Conservation (phyloP, 441 rosid genomes). For the Flueggea neowawraea region DNA sequence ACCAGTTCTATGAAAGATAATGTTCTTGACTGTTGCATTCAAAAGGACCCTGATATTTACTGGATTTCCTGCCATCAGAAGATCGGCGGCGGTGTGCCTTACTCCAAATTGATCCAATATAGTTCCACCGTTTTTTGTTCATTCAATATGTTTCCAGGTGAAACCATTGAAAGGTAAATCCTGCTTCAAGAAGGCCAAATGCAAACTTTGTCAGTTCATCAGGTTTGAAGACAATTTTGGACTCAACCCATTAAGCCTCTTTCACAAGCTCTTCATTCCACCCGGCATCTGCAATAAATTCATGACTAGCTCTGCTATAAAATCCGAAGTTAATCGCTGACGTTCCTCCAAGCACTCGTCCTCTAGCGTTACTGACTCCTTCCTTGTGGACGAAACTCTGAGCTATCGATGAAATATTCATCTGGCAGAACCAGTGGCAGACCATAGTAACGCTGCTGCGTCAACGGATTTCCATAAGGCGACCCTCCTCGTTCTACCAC, state of each 20-base stretch:
- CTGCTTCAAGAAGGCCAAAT: slow-evolving; percentile 73
- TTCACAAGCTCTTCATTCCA: slow-evolving; percentile 62
- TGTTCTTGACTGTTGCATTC: slow-evolving; percentile 54
- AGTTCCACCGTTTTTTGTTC: slow-evolving; percentile 76
- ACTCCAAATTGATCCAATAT: slow-evolving; percentile 51
- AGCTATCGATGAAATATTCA: slow-evolving; percentile 35
- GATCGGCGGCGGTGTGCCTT: slow-evolving; percentile 80
- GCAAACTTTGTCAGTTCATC: slow-evolving; percentile 48
- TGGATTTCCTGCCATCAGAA: slow-evolving; percentile 46
- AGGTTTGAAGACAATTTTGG: slow-evolving; percentile 57
- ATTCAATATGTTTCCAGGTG: slow-evolving; percentile 61
- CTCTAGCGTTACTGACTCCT: slow-evolving; percentile 67
- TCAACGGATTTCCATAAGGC: slow-evolving; percentile 60
- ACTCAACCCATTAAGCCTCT: slow-evolving; percentile 79
- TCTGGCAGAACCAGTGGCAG: slow-evolving; percentile 46
- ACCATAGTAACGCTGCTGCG: slow-evolving; percentile 37
- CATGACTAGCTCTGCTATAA: slow-evolving; percentile 64
- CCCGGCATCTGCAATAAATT: slow-evolving; percentile 41
- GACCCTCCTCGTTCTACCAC: slow-evolving; percentile 67
- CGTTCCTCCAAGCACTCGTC: slow-evolving; percentile 57
- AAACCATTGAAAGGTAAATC: slow-evolving; percentile 62
- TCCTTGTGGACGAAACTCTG: slow-evolving; percentile 66
- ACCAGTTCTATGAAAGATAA: slow-evolving; percentile 44
- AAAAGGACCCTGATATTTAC: slow-evolving; percentile 47
- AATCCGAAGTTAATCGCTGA: slow-evolving; percentile 68